Evolutionary conservation across 2,329 filamentous ascomycete genomes (phyloP).

Genomic region (Ascochyta pisi): DNA sequence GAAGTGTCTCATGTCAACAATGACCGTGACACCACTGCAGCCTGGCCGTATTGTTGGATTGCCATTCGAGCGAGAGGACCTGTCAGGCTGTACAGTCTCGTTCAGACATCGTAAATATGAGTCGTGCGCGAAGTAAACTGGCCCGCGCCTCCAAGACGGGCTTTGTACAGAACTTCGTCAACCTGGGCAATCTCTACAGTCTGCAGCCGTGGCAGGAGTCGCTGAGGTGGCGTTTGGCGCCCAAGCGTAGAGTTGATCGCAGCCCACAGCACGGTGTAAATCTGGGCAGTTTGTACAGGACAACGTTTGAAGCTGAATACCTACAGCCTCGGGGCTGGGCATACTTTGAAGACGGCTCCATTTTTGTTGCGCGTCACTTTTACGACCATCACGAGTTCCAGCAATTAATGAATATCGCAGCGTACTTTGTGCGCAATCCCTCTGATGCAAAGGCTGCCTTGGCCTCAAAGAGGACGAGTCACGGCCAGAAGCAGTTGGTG

Average conservation of each 20-base stretch:
- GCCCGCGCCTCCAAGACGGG: background rate
- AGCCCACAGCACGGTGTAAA: background rate
- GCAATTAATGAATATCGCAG: conserved; percentile 22
- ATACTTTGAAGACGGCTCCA: conserved; percentile 35
- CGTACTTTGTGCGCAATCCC: conserved; percentile 19
- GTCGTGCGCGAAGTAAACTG: background rate
- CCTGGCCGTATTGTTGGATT: background rate
- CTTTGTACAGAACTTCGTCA: conserved; percentile 16
- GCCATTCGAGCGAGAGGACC: background rate
- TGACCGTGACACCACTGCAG: background rate
- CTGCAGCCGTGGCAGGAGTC: background rate
- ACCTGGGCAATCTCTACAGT: conserved; percentile 23
- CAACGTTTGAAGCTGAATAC: too few species aligned
- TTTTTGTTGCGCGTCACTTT: conserved; percentile 21
- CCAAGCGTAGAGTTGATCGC: background rate
- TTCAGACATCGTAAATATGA: background rate
- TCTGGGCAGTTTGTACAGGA: background rate
- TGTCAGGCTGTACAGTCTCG: background rate
- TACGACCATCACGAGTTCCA: conserved; percentile 25
- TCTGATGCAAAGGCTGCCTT: background rate
- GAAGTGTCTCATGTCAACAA: background rate
- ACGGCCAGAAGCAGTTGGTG: background rate
- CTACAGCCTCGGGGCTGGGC: conserved; percentile 18
- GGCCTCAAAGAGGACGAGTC: background rate
- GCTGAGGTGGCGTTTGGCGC: background rate